Evolutionary conservation across 805 yeast species (phyloP), one percentile per base, ranked within the genome.

Genomic region (Ogataea henricii): DNA sequence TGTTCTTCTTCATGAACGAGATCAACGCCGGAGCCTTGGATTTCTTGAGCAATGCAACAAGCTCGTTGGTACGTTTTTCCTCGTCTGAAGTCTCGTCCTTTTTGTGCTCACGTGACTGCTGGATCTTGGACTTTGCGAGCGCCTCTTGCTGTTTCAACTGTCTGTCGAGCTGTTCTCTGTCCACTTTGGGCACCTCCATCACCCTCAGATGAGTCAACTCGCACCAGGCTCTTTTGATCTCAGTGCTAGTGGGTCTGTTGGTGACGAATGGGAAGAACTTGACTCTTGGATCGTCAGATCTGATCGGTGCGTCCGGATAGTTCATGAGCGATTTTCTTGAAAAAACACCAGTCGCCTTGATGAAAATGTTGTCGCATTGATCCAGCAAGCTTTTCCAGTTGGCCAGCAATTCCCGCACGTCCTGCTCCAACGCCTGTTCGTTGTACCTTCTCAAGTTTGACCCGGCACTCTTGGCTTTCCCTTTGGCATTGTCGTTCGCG

Each of bases 401-500:
- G 3, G 62, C 64, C 37, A 94, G 62, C 38, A 91, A 65, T 30
- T 81, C 85, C 48, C 85, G 76, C n/a, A 94, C 82, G 52, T 94
- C 99, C 45, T 77, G 74, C 47, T 79, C 79, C 47, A 94, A 72
- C 1, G 92, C 92, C 47, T 82, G 85, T 67, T 94, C 99, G 59
- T 91, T 92, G 58, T 89, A 83, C 51, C 99, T 76, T 70, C 99
- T 82, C 39, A 94, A 74, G 45, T 82, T 81, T 1, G 97, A 86
- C 43, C 99, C 99, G 0, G 97, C 99, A 21, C 97, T 89, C 53
- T 89, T 89, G 6, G 98, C 98, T 64, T 91, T 92, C 3, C 99
- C 98, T 55, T 86, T 81, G 1, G 96, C 87, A 60, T 85, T 89
- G 67, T 94, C 99, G 67, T 81, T 85, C 1, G 97, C 91, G 54